phyloP scores from a whole-genome alignment of 2,329 filamentous ascomycete species.

The Nothopassalora personata region DNA sequence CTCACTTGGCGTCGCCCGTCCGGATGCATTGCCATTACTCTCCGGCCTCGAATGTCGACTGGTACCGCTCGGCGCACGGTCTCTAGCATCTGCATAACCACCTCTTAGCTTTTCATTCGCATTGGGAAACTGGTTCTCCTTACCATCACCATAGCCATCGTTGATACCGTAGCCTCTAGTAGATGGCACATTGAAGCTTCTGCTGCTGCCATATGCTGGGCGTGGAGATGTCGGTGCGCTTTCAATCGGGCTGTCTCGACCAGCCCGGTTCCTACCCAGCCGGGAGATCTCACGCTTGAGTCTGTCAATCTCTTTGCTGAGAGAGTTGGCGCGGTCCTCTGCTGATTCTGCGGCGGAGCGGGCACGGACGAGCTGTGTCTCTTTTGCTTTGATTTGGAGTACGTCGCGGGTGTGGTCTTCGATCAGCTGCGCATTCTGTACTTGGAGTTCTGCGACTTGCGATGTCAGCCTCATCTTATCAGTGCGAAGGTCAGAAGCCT shows the following conservation, averaged over 20 bases:
- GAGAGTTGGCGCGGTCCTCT: slow-evolving; percentile 76
- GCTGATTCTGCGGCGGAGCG: slow-evolving; percentile 84
- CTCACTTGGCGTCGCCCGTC: slow-evolving; percentile 45
- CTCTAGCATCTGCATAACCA: slow-evolving; percentile 10
- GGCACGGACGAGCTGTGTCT: slow-evolving; percentile 90
- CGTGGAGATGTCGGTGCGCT: slow-evolving; percentile 13
- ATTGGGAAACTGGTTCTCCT: slow-evolving; percentile 38
- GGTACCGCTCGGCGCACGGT: slow-evolving; percentile 5
- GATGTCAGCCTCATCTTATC: slow-evolving; percentile 77
- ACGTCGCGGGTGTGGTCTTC: slow-evolving; percentile 96
- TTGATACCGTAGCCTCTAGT: slow-evolving; percentile 15
- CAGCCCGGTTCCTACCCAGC: slow-evolving; percentile 48
- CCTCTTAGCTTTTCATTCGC: slow-evolving; percentile 22
- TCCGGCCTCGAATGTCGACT: slow-evolving; percentile 16
- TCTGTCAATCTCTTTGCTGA: slow-evolving; percentile 83
- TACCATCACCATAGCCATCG: slow-evolving; percentile 36
- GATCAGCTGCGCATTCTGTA: slow-evolving; percentile 92
- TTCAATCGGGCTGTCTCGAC: slow-evolving; percentile 25
- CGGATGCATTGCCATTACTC: slow-evolving; percentile 23
- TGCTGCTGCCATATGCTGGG: slow-evolving; percentile 19
- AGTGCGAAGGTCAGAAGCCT: slow-evolving; percentile 73
- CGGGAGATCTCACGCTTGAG: slow-evolving; percentile 76
- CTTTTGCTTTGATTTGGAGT: slow-evolving; percentile 94
- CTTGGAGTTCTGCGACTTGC: slow-evolving; percentile 89
- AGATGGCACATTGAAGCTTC: slow-evolving; percentile 21